A percentile compares a stretch with the other conserved stretches of the same genome.
Evolutionary conservation across 495 filamentous ascomycete genomes (phyloP).

Genomic region (Penicillium mononematosum): DNA sequence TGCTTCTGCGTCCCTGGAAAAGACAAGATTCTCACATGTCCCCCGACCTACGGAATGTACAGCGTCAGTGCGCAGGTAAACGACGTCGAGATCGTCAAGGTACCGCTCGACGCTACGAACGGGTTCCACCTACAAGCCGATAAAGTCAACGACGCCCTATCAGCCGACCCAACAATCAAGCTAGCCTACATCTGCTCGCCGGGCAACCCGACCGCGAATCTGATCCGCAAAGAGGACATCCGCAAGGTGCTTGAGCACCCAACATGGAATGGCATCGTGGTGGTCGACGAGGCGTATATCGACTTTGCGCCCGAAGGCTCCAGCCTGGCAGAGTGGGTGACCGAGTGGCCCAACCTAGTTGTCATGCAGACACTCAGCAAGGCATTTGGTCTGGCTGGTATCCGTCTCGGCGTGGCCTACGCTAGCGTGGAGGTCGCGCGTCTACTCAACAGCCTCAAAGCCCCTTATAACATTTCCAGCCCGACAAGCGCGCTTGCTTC

Average conservation of each 20-base stretch:
- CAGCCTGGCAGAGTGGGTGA: constrained; percentile 88
- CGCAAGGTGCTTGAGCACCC: constrained; percentile 75
- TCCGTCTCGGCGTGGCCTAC: constrained; percentile 72
- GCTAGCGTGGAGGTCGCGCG: constrained; percentile 66
- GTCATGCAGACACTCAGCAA: constrained; percentile 98
- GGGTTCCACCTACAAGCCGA: constrained; percentile 69
- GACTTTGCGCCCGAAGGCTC: constrained; percentile 82
- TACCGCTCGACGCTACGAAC: constrained; percentile 63
- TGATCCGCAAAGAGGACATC: constrained; percentile 76
- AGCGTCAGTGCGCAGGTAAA: constrained; percentile 89
- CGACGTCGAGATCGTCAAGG: constrained; percentile 80
- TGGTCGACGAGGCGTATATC: constrained; percentile 95
- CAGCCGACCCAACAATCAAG: constrained; percentile 70
- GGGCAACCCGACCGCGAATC: constrained; percentile 84
- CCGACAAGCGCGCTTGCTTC: constrained; percentile 80
- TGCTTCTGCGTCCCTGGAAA: constrained; percentile 85
- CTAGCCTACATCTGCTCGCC: constrained; percentile 89
- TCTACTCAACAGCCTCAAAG: constrained; percentile 87
- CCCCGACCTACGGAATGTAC: constrained; percentile 99
- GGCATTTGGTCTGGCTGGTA: constrained; percentile 92
- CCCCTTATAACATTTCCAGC: constrained; percentile 89
- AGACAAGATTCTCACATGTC: constrained; percentile 90
- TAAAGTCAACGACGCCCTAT: constrained; percentile 63
- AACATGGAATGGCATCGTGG: constrained; percentile 91
- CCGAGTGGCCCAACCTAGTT: constrained; percentile 91